Evolutionary conservation across 2,329 filamentous ascomycete genomes (phyloP).

Genomic region (Stemphylium vesicarium): DNA sequence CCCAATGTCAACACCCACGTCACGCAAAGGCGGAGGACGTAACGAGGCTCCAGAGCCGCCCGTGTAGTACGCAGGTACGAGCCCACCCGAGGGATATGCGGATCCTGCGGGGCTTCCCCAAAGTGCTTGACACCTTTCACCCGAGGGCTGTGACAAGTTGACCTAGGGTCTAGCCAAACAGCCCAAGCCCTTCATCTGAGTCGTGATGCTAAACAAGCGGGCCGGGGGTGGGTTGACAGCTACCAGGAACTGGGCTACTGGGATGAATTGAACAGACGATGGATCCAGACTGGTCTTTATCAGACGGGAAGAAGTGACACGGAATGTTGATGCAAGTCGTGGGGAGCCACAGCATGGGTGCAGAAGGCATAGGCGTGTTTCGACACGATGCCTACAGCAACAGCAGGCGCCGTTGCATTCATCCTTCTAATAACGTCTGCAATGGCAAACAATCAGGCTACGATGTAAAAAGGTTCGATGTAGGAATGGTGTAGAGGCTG

Average conservation of each 20-base stretch:
- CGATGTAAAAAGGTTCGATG: not conserved
- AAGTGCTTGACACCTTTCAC: too few species aligned
- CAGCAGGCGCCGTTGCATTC: not conserved
- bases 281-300: not conserved
- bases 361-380: conserved; percentile 3
- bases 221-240: conserved; percentile 12
- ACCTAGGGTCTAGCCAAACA: not conserved
- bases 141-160: too few species aligned
- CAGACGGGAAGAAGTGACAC: conserved; percentile 2
- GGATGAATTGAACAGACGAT: conserved; percentile 2
- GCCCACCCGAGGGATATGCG: not conserved
- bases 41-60: conserved; percentile 21
- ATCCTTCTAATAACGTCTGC: not conserved
- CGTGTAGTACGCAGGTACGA: conserved; percentile 6
- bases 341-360: conserved; percentile 8
- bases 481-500: not conserved
- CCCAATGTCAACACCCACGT: conserved; percentile 5
- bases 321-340: conserved; percentile 3
- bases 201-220: conserved; percentile 7
- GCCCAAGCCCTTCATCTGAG: conserved; percentile 5
- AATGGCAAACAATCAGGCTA: not conserved
- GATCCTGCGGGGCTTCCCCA: not conserved
- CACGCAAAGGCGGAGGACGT: conserved; percentile 5
- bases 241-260: conserved; percentile 12
- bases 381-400: conserved; percentile 1